Conservation (phyloP, 2,329 filamentous ascomycete genomes). For the Sclerotinia subarctica region DNA sequence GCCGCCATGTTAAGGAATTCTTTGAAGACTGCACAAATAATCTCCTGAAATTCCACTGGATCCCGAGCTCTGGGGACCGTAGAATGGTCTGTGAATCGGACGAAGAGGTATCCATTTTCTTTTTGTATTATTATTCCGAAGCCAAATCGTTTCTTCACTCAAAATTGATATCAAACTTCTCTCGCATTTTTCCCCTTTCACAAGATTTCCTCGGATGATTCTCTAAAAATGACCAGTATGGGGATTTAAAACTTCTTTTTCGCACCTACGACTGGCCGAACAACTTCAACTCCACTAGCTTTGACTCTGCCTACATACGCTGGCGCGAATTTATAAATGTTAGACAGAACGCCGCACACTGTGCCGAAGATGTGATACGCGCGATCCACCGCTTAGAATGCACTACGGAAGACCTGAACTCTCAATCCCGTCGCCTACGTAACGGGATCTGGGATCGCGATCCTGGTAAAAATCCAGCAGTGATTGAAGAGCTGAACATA, state of each 20-base stretch:
- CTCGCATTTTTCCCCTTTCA: too few species aligned
- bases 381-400: neutral
- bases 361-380: neutral
- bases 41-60: conserved; percentile 24
- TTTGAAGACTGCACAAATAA: conserved; percentile 21
- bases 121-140: neutral
- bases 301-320: neutral
- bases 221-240: neutral
- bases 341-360: neutral
- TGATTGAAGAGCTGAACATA: neutral
- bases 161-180: neutral
- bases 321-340: neutral
- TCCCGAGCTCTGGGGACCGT: conserved; percentile 5
- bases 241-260: neutral
- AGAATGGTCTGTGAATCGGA: neutral
- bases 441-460: neutral
- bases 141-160: neutral
- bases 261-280: conserved; percentile 8
- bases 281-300: neutral
- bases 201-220: neutral
- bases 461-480: neutral
- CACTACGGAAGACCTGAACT: neutral
- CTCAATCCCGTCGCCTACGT: neutral
- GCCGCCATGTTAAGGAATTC: conserved; percentile 17
- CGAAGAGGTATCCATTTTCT: neutral